Percentiles rank a stretch among this genome's conserved stretches.
phyloP scores from a whole-genome alignment of 768 basidiomycete species.

The Suillus placidus region DNA sequence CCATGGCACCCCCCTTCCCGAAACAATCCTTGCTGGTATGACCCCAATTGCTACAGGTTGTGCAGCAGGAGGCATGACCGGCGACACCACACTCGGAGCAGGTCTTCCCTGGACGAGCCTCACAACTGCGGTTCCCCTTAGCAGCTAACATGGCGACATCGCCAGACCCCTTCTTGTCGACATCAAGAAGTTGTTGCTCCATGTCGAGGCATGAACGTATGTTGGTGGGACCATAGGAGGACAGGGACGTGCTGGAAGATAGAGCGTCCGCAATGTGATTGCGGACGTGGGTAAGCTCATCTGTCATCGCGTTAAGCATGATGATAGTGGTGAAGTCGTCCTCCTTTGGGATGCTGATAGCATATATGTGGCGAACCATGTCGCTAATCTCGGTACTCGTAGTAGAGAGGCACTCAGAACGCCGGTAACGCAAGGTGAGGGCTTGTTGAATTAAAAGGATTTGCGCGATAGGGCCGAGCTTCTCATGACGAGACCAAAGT shows the following conservation, averaged over 20 bases:
- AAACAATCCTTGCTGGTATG: background rate
- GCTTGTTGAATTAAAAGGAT: slow-evolving; percentile 8
- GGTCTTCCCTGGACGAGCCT: too few relatives aligned
- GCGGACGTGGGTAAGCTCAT: slow-evolving; percentile 11
- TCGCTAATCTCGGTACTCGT: slow-evolving; percentile 12
- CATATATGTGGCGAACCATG: slow-evolving; percentile 19
- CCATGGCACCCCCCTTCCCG: background rate
- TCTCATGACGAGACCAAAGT: slow-evolving; percentile 18
- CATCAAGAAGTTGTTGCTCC: slow-evolving; percentile 6
- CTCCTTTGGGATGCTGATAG: slow-evolving; percentile 20
- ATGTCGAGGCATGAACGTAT: background rate
- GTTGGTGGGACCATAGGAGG: background rate
- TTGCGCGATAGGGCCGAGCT: slow-evolving; percentile 17
- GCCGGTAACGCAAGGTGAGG: slow-evolving; percentile 12
- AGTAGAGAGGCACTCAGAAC: slow-evolving; percentile 3
- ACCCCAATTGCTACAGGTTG: background rate
- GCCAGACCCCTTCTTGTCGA: background rate
- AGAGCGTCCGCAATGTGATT: slow-evolving; percentile 14
- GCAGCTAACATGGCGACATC: background rate
- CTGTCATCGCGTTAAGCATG: slow-evolving; percentile 17
- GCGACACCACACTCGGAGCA: too few relatives aligned
- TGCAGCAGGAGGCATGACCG: too few relatives aligned
- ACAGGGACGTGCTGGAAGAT: background rate
- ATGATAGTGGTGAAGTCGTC: slow-evolving; percentile 18
- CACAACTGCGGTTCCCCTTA: background rate